Evolutionary conservation across 371 early-diverging fungal genomes (phyloP).

Genomic region (Rhizopus stolonifer): DNA sequence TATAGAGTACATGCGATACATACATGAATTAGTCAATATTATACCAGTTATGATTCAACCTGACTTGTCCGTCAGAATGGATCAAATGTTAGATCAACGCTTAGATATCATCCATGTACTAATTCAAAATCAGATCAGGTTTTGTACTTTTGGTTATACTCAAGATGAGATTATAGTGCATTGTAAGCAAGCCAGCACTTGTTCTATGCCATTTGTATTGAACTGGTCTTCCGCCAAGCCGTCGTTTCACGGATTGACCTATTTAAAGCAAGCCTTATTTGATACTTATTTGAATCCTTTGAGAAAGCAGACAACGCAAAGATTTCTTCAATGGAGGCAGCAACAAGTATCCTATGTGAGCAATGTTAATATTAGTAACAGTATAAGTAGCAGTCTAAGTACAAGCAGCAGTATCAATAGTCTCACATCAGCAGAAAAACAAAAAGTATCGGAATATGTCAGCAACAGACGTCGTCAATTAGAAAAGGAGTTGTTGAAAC

Average conservation of each 20-base stretch:
- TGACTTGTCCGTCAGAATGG: slow-evolving; percentile 39
- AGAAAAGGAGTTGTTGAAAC: slow-evolving; percentile 22
- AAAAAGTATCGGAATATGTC: slow-evolving; percentile 20
- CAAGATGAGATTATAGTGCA: slow-evolving; percentile 4
- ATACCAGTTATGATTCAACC: slow-evolving; percentile 66
- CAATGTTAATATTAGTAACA: neutral
- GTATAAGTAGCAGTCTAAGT: slow-evolving; percentile 1
- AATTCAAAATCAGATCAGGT: slow-evolving; percentile 11
- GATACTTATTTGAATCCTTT: slow-evolving; percentile 4
- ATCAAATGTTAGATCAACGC: slow-evolving; percentile 12
- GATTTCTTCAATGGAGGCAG: slow-evolving; percentile 17
- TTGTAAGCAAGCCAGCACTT: slow-evolving; percentile 10
- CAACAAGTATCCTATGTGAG: neutral
- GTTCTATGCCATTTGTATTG: slow-evolving; percentile 14
- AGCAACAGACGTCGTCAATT: slow-evolving; percentile 21
- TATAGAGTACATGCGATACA: slow-evolving; percentile 66
- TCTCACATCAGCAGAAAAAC: slow-evolving; percentile 5
- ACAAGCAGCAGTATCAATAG: neutral
- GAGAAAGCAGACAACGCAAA: slow-evolving; percentile 8
- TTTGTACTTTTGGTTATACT: slow-evolving; percentile 9
- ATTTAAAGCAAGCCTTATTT: slow-evolving; percentile 15
- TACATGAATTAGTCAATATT: slow-evolving; percentile 60
- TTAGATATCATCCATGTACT: slow-evolving; percentile 6
- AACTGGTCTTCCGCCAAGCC: slow-evolving; percentile 14
- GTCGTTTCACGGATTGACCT: slow-evolving; percentile 14